A percentile compares a stretch with the other conserved stretches of the same genome.
phyloP scores from a whole-genome alignment of 2,329 filamentous ascomycete species.

The Bimuria novae-zelandiae region DNA sequence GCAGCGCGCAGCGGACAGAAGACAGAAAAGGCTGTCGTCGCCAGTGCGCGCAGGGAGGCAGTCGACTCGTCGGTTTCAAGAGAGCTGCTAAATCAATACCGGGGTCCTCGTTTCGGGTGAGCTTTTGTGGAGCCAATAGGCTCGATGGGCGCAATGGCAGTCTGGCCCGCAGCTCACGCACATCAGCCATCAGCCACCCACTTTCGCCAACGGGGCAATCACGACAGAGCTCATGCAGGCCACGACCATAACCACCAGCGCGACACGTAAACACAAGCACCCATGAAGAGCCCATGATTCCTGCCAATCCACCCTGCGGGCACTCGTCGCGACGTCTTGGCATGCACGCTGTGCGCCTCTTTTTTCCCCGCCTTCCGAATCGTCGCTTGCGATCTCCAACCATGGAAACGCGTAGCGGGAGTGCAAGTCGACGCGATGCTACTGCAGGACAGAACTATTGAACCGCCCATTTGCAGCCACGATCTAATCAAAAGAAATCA shows the following conservation, averaged over 20 bases:
- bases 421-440: neutral
- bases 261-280: too few species aligned
- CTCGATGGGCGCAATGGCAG: neutral
- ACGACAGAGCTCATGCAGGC: neutral
- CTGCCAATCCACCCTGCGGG: too few species aligned
- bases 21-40: neutral
- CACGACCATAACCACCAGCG: neutral
- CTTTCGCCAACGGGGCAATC: neutral
- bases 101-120: neutral
- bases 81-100: neutral
- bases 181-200: neutral
- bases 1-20: neutral
- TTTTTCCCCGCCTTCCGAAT: too few species aligned
- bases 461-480: neutral
- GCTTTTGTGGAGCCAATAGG: neutral
- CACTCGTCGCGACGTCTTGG: too few species aligned
- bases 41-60: conserved; percentile 2
- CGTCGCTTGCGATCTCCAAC: too few species aligned
- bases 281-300: too few species aligned
- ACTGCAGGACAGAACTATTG: neutral
- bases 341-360: neutral
- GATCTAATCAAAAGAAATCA: neutral
- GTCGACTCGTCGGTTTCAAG: conserved; percentile 1
- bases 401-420: neutral
- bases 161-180: neutral